A percentile compares a stretch with the other conserved stretches of the same genome.
Conservation (phyloP, 305 asterid genomes). For the Rubia peregrina region DNA sequence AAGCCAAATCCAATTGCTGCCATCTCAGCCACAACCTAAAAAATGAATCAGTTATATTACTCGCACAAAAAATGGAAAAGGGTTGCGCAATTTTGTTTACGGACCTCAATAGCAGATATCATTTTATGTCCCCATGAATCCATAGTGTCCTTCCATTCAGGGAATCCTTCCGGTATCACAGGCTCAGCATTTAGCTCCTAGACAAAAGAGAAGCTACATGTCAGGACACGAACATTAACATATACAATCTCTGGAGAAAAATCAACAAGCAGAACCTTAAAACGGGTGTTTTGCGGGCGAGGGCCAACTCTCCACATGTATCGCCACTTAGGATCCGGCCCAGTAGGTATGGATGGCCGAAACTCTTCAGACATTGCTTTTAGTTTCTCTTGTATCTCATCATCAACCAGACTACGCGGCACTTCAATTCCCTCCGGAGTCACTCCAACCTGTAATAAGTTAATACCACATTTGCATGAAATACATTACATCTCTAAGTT, state of each 20-base stretch:
- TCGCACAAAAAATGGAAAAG: conserved; percentile 12
- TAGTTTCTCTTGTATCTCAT: conserved; percentile 77
- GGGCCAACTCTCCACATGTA: conserved; percentile 99
- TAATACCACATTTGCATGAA: conserved; percentile 1
- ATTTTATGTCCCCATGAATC: conserved; percentile 92
- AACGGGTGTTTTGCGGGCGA: conserved; percentile 61
- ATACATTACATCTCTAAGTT: neutral
- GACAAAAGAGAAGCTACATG: conserved; percentile 11
- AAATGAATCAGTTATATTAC: conserved; percentile 15
- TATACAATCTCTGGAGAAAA: conserved; percentile 3
- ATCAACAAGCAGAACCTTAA: conserved; percentile 47
- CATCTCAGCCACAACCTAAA: conserved; percentile 92
- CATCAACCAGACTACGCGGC: conserved; percentile 90
- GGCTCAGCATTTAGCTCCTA: conserved; percentile 97
- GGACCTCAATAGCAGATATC: conserved; percentile 84
- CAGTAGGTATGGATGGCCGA: conserved; percentile 61
- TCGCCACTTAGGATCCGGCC: conserved; percentile 99
- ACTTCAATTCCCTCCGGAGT: conserved; percentile 99
- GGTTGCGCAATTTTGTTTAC: conserved; percentile 16
- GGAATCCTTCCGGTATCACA: conserved; percentile 89
- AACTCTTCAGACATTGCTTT: conserved; percentile 52
- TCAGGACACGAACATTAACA: conserved; percentile 20
- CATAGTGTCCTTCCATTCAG: conserved; percentile 87
- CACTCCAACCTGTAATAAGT: conserved; percentile 73
- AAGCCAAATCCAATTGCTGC: conserved; percentile 97